Base-by-base conservation (phyloP, 768 basidiomycete species). In the Tricholoma sp. region DNA sequence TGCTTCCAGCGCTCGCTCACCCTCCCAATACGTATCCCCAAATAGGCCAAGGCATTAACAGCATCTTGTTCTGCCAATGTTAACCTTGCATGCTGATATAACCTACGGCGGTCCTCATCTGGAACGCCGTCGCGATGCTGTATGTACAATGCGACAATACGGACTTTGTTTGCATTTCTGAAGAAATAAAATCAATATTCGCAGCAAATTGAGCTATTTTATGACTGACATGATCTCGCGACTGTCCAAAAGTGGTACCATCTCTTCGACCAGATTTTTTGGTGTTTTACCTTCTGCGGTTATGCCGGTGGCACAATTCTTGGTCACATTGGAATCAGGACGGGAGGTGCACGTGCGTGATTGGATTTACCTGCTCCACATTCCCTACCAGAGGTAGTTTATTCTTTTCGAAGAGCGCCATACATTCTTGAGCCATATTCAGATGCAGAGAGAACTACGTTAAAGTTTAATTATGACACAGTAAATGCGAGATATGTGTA, bases 391-490 rank as follows among this genome's bases (percentile, higher is more conserved):
- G 74, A 9, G 92, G 81, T 49, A 99, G 74, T 65, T 94, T 92
- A 67, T 91, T 86, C 59, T 82, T 83, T 69, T 95, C 94, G 63
- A 98, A 99, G 37, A 94, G 80, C 6, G 74, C 81, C 97, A 99
- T 98, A 65, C 94, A 98, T 62, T 96, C 93, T 69, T 98, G 92
- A 0, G 96, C 96, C 91, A 99, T 96, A 63, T 88, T 97, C 41
- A 98, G 76, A 72, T 99, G 97, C 45, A 97, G 71, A 1, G 97
- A 99, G 73, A 98, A 98, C 91, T 98, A 68, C 24, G 31, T 45
- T n/a, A 18, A 47, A 47, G 54, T 29, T n/a, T 51, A 18, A 18
- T 24, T 19, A n/a, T 55, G 11, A 7, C 50, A 6, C 46, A 19
- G 45, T n/a, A 55, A 32, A 14, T 27, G 39, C 4, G 41, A 21